Percentiles rank a stretch among this genome's conserved stretches.
phyloP scores from a whole-genome alignment of 352 stramenopile genomes.

The Globisporangium splendens region DNA sequence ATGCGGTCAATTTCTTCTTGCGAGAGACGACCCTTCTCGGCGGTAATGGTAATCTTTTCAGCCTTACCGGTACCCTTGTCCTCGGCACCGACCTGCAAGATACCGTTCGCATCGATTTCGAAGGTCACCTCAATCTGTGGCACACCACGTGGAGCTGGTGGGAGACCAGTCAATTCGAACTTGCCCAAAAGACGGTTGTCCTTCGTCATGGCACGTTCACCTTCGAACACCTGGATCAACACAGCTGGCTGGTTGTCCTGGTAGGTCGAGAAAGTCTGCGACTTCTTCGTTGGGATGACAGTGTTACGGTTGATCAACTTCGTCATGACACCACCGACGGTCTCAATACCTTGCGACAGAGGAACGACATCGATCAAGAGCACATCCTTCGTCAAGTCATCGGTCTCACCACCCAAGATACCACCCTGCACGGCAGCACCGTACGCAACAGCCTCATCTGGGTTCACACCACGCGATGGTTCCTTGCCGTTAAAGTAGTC shows the following conservation, averaged over 20 bases:
- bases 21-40: slow-evolving; percentile 97
- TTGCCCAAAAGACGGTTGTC: slow-evolving; percentile 99
- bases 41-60: slow-evolving; percentile 98
- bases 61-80: slow-evolving; percentile 99
- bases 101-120: slow-evolving; percentile 99
- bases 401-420: slow-evolving; percentile 93
- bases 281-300: slow-evolving; percentile 98
- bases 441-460: slow-evolving; percentile 98
- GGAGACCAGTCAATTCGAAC: slow-evolving; percentile 98
- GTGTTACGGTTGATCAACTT: slow-evolving; percentile 99
- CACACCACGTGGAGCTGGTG: slow-evolving; percentile 95
- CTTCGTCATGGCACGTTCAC: slow-evolving; percentile 99
- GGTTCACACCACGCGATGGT: slow-evolving; percentile 85
- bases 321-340: slow-evolving; percentile 98
- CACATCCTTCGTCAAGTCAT: slow-evolving; percentile 92
- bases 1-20: slow-evolving; percentile 99
- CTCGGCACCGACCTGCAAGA: slow-evolving; percentile 96
- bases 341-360: slow-evolving; percentile 98
- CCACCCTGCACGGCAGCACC: slow-evolving; percentile 91
- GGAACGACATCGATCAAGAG: slow-evolving; percentile 96
- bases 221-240: slow-evolving; percentile 95
- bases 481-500: slow-evolving; percentile 99
- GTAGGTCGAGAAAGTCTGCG: slow-evolving; percentile 98
- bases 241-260: slow-evolving; percentile 96
- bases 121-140: slow-evolving; percentile 99